phyloP scores from a whole-genome alignment of 306 rosid genomes.

The Citrullus amarus region DNA sequence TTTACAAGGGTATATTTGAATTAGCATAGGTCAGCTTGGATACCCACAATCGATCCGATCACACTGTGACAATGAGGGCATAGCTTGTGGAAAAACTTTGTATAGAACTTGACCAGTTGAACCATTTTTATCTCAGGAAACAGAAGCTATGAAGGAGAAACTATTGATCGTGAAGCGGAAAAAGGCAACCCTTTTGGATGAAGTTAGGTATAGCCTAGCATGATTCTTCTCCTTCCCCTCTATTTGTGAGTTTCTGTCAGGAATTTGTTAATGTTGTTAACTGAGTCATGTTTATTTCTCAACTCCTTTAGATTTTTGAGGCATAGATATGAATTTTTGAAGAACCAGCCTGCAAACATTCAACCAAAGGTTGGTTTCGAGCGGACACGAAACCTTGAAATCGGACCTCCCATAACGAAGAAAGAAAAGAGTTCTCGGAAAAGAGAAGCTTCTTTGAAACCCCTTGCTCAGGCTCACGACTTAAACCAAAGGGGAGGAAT shows the following conservation, averaged over 20 bases:
- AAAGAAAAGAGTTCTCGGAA: constrained; percentile 38
- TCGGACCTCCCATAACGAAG: constrained; percentile 14
- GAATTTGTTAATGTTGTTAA: neutral
- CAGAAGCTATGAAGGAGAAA: constrained; percentile 46
- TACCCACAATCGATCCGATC: neutral
- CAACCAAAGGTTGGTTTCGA: constrained; percentile 26
- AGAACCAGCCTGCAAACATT: constrained; percentile 27
- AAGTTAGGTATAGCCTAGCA: constrained; percentile 51
- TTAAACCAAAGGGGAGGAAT: constrained; percentile 37
- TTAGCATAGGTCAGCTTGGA: neutral
- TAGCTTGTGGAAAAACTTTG: neutral
- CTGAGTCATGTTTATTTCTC: neutral
- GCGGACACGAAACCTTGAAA: constrained; percentile 26
- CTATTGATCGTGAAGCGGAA: constrained; percentile 39
- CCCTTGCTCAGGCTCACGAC: constrained; percentile 1
- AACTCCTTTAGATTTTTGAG: constrained; percentile 49
- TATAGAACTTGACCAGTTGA: constrained; percentile 9
- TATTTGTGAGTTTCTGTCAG: neutral
- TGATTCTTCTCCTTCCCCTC: neutral
- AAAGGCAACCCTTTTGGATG: constrained; percentile 41
- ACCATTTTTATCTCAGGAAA: constrained; percentile 35
- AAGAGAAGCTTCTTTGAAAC: constrained; percentile 30
- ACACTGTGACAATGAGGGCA: neutral
- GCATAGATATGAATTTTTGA: constrained; percentile 46
- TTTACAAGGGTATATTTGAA: neutral